Evolutionary conservation across 768 basidiomycete genomes (phyloP).

Genomic region (Mycena maculata): DNA sequence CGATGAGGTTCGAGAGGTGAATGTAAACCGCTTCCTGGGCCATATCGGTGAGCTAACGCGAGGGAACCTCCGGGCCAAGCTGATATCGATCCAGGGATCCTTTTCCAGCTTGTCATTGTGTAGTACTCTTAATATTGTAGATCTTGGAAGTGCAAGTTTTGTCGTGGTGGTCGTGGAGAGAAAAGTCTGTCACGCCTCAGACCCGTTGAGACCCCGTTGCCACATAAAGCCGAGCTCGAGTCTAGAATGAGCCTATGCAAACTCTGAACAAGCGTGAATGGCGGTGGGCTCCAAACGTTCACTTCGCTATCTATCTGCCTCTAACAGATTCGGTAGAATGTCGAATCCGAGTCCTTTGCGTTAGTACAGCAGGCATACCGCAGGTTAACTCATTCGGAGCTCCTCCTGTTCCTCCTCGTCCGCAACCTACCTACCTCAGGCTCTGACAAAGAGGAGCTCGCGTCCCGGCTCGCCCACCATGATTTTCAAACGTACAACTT

Average conservation of each 20-base stretch:
- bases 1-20: slow-evolving; percentile 54
- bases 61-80: background rate
- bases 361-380: slow-evolving; percentile 77
- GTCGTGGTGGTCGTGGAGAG: too few species aligned
- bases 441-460: slow-evolving; percentile 73
- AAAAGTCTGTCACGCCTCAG: background rate
- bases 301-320: slow-evolving; percentile 19
- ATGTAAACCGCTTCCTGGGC: slow-evolving; percentile 66
- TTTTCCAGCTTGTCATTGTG: slow-evolving; percentile 30
- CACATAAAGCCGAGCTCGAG: too few species aligned
- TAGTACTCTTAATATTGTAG: too few species aligned
- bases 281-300: slow-evolving; percentile 48
- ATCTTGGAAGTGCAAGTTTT: too few species aligned
- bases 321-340: slow-evolving; percentile 44
- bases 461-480: slow-evolving; percentile 77
- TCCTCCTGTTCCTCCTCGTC: slow-evolving; percentile 80
- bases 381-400: slow-evolving; percentile 73
- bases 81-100: slow-evolving; percentile 10
- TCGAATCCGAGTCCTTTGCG: slow-evolving; percentile 48
- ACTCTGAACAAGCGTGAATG: slow-evolving; percentile 42
- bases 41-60: slow-evolving; percentile 59
- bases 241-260: too few species aligned
- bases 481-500: slow-evolving; percentile 82
- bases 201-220: too few species aligned
- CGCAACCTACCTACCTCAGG: slow-evolving; percentile 77